These are phyloP conservation scores for Asterophora lycoperdoides DNA, from an alignment of 768 basidiomycete genomes.

Conservation along the genomic window DNA sequence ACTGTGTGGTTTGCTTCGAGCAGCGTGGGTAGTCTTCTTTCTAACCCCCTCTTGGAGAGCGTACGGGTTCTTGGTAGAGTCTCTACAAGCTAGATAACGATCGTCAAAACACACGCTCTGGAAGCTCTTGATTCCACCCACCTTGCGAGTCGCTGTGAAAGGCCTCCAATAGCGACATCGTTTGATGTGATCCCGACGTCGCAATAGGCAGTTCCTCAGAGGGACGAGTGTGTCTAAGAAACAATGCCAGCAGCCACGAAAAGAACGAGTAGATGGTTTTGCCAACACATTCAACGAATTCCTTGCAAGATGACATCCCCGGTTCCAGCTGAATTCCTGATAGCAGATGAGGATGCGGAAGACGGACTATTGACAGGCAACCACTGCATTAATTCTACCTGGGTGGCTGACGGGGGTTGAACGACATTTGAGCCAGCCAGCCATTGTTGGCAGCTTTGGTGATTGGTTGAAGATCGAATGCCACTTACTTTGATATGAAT, in stretches of 20 bases:
- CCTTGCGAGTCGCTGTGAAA: constrained; percentile 3
- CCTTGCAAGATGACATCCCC: constrained; percentile 7
- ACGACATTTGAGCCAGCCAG: not conserved
- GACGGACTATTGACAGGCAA: not conserved
- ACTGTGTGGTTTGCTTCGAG: no score
- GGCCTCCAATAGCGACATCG: constrained; percentile 8
- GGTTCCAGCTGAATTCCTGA: not conserved
- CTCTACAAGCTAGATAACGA: not conserved
- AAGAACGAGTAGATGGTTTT: constrained; percentile 11
- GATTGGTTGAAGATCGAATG: no score
- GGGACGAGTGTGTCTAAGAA: constrained; percentile 4
- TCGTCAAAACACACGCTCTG: not conserved
- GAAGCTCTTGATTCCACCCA: not conserved
- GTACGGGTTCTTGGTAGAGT: not conserved
- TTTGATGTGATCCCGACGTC: constrained; percentile 8
- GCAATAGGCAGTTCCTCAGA: constrained; percentile 9
- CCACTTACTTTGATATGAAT: no score
- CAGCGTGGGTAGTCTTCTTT: not conserved
- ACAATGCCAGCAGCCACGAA: constrained; percentile 9
- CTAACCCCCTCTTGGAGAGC: no score
- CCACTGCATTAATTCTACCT: not conserved
- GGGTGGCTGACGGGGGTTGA: not conserved
- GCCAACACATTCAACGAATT: constrained; percentile 1
- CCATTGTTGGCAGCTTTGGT: not conserved
- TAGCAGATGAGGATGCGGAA: not conserved